Percentiles rank a stretch among this genome's conserved stretches.
Conservation (phyloP, 2,329 filamentous ascomycete genomes). For the Thielaviopsis populi region DNA sequence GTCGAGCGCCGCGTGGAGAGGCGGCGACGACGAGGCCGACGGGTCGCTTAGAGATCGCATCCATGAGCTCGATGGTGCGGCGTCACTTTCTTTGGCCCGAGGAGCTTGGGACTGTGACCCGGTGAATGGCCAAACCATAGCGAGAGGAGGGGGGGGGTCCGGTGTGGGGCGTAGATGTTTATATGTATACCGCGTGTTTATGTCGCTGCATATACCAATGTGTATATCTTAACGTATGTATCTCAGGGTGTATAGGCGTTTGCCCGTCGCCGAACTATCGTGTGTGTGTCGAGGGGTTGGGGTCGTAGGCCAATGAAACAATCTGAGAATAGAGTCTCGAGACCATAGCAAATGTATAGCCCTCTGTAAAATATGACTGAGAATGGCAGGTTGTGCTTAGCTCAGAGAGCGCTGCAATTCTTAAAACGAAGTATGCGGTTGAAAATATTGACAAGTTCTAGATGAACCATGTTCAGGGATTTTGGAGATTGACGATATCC, state of each 20-base stretch:
- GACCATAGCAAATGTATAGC: not conserved
- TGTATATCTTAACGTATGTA: not conserved
- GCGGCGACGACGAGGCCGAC: constrained; percentile 15
- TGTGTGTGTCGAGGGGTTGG: not conserved
- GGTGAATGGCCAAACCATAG: constrained; percentile 30
- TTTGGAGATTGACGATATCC: not conserved
- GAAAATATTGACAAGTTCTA: not conserved
- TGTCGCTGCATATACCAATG: not conserved
- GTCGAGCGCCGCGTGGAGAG: constrained; percentile 26
- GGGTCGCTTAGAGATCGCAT: constrained; percentile 24
- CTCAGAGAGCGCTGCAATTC: not conserved
- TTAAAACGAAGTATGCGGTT: not conserved
- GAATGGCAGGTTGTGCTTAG: not conserved
- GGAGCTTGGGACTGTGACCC: constrained; percentile 18
- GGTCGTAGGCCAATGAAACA: not conserved
- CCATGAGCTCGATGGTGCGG: constrained; percentile 25
- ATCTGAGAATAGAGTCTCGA: not conserved
- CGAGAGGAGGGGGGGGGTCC: no score
- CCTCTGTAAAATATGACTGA: not conserved
- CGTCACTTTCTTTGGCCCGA: constrained; percentile 19
- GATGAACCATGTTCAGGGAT: not conserved
- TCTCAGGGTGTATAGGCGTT: not conserved
- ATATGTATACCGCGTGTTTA: not conserved
- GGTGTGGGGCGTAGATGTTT: not conserved
- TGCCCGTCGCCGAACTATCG: not conserved